Conservation (phyloP, 1,284 basidiomycete species). For the Agaricales sp. region DNA sequence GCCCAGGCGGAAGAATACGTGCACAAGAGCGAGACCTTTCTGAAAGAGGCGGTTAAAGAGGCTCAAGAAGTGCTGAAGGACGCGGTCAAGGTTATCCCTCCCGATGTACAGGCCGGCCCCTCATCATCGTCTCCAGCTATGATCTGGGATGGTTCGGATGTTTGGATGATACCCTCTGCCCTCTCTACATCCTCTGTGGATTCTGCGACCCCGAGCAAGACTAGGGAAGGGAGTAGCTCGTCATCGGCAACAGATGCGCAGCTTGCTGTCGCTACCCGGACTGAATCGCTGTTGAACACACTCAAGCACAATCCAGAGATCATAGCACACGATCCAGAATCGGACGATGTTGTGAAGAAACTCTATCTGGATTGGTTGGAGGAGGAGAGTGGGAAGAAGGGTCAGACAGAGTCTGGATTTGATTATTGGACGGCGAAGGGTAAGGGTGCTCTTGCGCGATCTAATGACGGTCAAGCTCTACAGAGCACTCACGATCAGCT, state of each 20-base stretch:
- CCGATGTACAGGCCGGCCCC: constrained; percentile 36
- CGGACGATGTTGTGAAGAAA: constrained; percentile 43
- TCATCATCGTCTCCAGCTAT: constrained; percentile 27
- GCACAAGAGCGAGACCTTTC: constrained; percentile 63
- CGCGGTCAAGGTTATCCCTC: constrained; percentile 84
- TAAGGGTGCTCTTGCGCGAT: constrained; percentile 36
- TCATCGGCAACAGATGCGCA: constrained; percentile 28
- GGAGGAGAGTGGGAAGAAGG: constrained; percentile 36
- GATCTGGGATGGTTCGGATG: constrained; percentile 75
- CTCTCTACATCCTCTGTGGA: constrained; percentile 14
- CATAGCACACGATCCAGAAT: constrained; percentile 67
- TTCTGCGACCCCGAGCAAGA: constrained; percentile 29
- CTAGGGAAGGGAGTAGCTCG: constrained; percentile 16
- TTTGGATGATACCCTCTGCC: constrained; percentile 59
- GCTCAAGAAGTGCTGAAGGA: constrained; percentile 72
- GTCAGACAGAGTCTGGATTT: constrained; percentile 45
- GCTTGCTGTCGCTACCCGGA: constrained; percentile 57
- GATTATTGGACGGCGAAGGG: constrained; percentile 45
- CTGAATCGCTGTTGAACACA: constrained; percentile 67
- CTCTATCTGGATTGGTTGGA: constrained; percentile 55
- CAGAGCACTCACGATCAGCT: constrained; percentile 47
- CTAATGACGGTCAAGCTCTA: constrained; percentile 46
- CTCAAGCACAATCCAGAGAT: constrained; percentile 71
- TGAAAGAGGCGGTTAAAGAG: constrained; percentile 63
- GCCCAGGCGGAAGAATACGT: constrained; percentile 79